Evolutionary conservation across 352 stramenopile genomes (phyloP), one percentile per base, ranked within the genome.

Genomic region (Phytophthora chlamydospora): DNA sequence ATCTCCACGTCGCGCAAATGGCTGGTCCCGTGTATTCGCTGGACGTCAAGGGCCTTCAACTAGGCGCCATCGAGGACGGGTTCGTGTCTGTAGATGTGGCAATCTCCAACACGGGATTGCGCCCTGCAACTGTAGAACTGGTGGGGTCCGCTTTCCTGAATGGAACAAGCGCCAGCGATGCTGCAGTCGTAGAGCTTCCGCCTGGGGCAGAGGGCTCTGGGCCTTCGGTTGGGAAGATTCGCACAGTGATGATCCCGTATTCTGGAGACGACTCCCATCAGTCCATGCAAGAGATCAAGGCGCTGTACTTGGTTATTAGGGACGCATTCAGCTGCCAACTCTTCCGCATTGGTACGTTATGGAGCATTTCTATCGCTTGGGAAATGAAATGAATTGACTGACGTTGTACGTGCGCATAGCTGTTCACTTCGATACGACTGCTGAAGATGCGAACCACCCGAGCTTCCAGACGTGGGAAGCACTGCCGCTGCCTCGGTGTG

Each of bases 11-110:
- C 7, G 67, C 85, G 5, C 61, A 68, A 19, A 57, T 87, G 34
- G 71, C 83, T 2, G 87, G 87, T 4, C 77, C 81, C 7, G 29
- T 82, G 17, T 91, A 91, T 50, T 56, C 71, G 6, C 29, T 92
- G n/a, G 17, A 52, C 0, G 76, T 93, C n/a, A 43, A 54, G n/a
- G 45, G 38, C 36, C 34, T 76, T 27, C 19, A 64, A 19, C 33
- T 68, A 33, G 47, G 35, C 14, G 14, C 46, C 1, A 57, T 62
- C 13, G 24, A 54, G 4, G 46, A 62, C 13, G 29, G 16, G 0
- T 48, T 60, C 35, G 33, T 86, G 6, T 56, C 53, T 34, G 47
- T 85, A 11, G 40, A 75, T 17, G 39, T 89, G 41, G 35, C 34
- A 14, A 21, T 88, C 9, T 66, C 52, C 29, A 87, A 87, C 53